phyloP scores from a whole-genome alignment of 2,329 filamentous ascomycete genomes.

The Clarireedia monteithiana region DNA sequence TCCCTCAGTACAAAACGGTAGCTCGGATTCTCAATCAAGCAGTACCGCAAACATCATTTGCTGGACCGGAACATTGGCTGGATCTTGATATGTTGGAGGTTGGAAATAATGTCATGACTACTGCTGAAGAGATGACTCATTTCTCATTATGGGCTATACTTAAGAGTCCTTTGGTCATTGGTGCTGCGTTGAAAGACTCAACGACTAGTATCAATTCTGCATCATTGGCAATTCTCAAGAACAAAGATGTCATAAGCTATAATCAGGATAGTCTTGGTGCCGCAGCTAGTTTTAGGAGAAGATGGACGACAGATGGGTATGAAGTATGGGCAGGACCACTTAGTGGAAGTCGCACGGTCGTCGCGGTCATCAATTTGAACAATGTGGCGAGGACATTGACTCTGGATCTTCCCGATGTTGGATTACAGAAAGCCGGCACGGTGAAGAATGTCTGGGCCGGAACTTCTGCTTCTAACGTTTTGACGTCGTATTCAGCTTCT shows the following conservation, averaged over 20 bases:
- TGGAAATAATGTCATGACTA: constrained; percentile 32
- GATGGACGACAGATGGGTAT: constrained; percentile 23
- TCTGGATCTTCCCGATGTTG: constrained; percentile 21
- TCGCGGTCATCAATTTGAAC: constrained; percentile 20
- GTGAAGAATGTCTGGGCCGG: constrained; percentile 22
- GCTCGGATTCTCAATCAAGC: constrained; percentile 35
- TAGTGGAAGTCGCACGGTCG: constrained; percentile 17
- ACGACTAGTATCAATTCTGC: constrained; percentile 11
- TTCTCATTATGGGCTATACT: constrained; percentile 36
- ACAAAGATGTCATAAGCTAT: constrained; percentile 21
- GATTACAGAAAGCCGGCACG: constrained; percentile 16
- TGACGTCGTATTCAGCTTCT: constrained; percentile 17
- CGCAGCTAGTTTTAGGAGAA: constrained; percentile 19
- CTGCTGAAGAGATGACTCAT: constrained; percentile 34
- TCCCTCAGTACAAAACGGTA: constrained; percentile 32
- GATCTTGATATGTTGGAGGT: constrained; percentile 38
- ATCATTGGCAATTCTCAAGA: constrained; percentile 17
- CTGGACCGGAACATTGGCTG: constrained; percentile 33
- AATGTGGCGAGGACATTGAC: constrained; percentile 15
- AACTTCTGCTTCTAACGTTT: constrained; percentile 8
- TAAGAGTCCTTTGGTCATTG: constrained; percentile 28
- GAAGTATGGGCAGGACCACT: constrained; percentile 24
- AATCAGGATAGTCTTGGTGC: constrained; percentile 23
- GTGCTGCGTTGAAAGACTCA: constrained; percentile 21
- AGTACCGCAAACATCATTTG: constrained; percentile 31